Base-by-base conservation (phyloP, 192 early-diverging fungal species). In the Powellomyces hirtus region DNA sequence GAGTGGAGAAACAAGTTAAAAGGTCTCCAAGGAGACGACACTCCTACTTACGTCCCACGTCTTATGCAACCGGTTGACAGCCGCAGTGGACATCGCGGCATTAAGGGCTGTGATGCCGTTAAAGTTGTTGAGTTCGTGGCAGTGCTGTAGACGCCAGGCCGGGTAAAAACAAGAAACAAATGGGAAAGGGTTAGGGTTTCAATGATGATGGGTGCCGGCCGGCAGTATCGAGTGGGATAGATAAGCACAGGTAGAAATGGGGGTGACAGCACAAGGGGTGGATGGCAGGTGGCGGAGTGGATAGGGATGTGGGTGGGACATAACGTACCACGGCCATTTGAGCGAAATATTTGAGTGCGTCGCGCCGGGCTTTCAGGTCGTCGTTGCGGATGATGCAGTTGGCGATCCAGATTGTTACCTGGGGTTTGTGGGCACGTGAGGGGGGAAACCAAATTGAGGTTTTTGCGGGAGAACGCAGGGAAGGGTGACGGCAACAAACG, bases 21-120 rank as follows among this genome's bases (percentile, higher is more conserved):
- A n/a, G n/a, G n/a, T n/a, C n/a, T n/a, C n/a, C n/a, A n/a, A n/a
- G n/a, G n/a, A n/a, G n/a, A n/a, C n/a, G n/a, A n/a, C n/a, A n/a
- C n/a, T n/a, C n/a, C n/a, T 49, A 29, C 53, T 56, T 64, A 75
- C 80, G 42, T 75, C 53, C 84, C 84, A 86, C 1, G 84, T 86
- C 36, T 80, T 81, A n/a, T 86, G 57, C 53, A 86, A 59, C 20
- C 84, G 76, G n/a, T 59, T 69, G n/a, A 86, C 62, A 2, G 84
- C 76, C 1, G 80, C 80, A 71, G 76, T 86, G 11, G 79, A 78
- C 49, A 86, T 51, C 0, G 71, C 84, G 10, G 81, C 80, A 38
- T 85, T 77, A 18, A 86, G 65, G n/a, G 72, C 81, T 0, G 84
- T 86, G 37, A 83, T 66, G 0, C 76, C 84, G 64, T 83, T 86